Percentiles rank a stretch among this genome's conserved stretches.
Evolutionary conservation across 257 asterid species (phyloP).

Genomic region (Agastache rugosa): DNA sequence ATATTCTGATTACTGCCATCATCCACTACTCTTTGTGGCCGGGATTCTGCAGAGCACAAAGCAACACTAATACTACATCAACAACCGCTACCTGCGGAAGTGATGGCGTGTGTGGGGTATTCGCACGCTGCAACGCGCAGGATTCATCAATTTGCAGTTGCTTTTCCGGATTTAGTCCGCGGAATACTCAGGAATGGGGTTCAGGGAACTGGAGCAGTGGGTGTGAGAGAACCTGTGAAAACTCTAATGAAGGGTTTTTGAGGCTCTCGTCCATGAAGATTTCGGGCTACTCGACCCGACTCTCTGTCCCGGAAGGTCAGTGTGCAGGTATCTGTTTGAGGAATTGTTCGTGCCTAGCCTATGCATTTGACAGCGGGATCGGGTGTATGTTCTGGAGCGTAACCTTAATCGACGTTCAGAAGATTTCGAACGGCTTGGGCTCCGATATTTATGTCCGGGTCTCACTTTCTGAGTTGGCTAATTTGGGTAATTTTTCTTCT

Average conservation of each 20-base stretch:
- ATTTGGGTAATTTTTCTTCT: constrained; percentile 44
- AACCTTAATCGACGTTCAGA: constrained; percentile 47
- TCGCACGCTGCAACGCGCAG: constrained; percentile 55
- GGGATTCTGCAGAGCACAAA: constrained; percentile 33
- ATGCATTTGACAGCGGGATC: constrained; percentile 41
- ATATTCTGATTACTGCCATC: constrained; percentile 10
- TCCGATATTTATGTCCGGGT: constrained; percentile 56
- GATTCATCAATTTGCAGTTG: constrained; percentile 56
- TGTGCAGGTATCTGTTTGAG: constrained; percentile 52
- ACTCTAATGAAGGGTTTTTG: constrained; percentile 49
- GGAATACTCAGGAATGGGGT: constrained; percentile 50
- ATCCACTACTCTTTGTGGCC: constrained; percentile 17
- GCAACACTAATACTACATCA: constrained; percentile 27
- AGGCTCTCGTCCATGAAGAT: constrained; percentile 47
- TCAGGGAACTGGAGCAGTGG: constrained; percentile 65
- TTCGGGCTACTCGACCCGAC: constrained; percentile 45
- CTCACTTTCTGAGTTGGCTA: constrained; percentile 61
- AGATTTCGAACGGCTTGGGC: constrained; percentile 34
- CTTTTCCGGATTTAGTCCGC: constrained; percentile 57
- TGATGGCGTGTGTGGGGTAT: constrained; percentile 54
- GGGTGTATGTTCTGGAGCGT: constrained; percentile 65
- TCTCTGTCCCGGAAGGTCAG: constrained; percentile 27
- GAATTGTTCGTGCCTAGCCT: constrained; percentile 63
- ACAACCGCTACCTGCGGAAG: constrained; percentile 32
- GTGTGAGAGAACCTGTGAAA: constrained; percentile 57